A percentile compares a stretch with the other conserved stretches of the same genome.
Conservation (phyloP, 176 grass and related monocot species). For the Oryza australiensis region DNA sequence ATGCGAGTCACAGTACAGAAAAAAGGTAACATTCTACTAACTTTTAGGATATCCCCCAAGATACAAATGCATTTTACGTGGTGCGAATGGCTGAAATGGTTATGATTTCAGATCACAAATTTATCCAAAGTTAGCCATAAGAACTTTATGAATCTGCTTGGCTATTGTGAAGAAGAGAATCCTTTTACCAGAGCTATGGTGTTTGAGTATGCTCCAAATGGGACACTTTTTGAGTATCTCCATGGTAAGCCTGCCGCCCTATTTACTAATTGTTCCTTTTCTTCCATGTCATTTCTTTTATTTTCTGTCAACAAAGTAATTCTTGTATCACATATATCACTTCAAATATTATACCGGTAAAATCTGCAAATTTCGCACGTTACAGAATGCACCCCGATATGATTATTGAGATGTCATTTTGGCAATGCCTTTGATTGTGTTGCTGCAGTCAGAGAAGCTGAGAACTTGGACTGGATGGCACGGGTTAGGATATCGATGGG, state of each 20-base stretch:
- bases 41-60: not conserved
- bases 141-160: slow-evolving; percentile 80
- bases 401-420: not conserved
- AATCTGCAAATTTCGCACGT: not conserved
- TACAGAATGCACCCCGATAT: not conserved
- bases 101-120: slow-evolving; percentile 52
- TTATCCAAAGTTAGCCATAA: slow-evolving; percentile 71
- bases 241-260: slow-evolving; percentile 47
- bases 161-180: slow-evolving; percentile 66
- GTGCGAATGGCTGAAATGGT: not conserved
- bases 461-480: slow-evolving; percentile 59
- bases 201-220: slow-evolving; percentile 86
- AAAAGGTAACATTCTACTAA: slow-evolving; percentile 56
- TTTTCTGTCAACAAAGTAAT: not conserved
- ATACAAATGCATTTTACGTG: not conserved
- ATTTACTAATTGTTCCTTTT: not conserved
- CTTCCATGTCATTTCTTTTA: not conserved
- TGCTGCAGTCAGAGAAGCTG: slow-evolving; percentile 71
- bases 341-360: not conserved
- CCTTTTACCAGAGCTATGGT: slow-evolving; percentile 85
- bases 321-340: no score
- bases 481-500: slow-evolving; percentile 85
- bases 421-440: slow-evolving; percentile 3
- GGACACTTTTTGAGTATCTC: slow-evolving; percentile 81
- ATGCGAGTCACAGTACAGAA: slow-evolving; percentile 73